Evolutionary conservation across 2,329 filamentous ascomycete species (phyloP).

Genomic region (Colletotrichum graminicola): DNA sequence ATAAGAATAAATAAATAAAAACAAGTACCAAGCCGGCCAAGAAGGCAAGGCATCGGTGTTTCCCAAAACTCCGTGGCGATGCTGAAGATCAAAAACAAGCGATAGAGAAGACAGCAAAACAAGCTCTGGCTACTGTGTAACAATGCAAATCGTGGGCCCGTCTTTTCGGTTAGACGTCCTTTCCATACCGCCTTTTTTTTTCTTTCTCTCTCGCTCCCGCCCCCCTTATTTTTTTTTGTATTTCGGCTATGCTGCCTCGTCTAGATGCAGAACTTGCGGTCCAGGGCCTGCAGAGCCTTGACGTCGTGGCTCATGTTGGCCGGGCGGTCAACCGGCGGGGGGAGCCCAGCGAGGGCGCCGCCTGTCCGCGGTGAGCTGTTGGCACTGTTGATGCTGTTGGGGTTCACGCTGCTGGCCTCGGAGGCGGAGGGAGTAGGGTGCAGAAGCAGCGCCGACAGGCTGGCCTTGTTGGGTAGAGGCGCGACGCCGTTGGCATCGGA

Average conservation of each 20-base stretch:
- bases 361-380: constrained; percentile 62
- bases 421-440: constrained; percentile 63
- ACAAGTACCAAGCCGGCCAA: neutral
- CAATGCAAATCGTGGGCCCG: constrained; percentile 14
- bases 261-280: constrained; percentile 66
- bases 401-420: constrained; percentile 60
- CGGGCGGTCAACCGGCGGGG: constrained; percentile 63
- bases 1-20: neutral
- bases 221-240: too few species aligned
- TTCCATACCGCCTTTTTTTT: too few species aligned
- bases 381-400: constrained; percentile 56
- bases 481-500: constrained; percentile 48
- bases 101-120: neutral
- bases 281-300: constrained; percentile 74
- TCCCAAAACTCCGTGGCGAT: constrained; percentile 38
- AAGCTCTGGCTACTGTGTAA: constrained; percentile 14
- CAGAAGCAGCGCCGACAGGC: constrained; percentile 63
- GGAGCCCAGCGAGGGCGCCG: constrained; percentile 64
- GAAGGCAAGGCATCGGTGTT: constrained; percentile 12
- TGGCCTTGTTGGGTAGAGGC: constrained; percentile 55
- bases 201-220: neutral
- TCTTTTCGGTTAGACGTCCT: too few species aligned
- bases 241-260: neutral
- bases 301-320: constrained; percentile 72
- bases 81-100: constrained; percentile 14